Percentiles rank a stretch among this genome's conserved stretches.
Conservation (phyloP, 352 stramenopile genomes). For the Aphanomyces invadans region DNA sequence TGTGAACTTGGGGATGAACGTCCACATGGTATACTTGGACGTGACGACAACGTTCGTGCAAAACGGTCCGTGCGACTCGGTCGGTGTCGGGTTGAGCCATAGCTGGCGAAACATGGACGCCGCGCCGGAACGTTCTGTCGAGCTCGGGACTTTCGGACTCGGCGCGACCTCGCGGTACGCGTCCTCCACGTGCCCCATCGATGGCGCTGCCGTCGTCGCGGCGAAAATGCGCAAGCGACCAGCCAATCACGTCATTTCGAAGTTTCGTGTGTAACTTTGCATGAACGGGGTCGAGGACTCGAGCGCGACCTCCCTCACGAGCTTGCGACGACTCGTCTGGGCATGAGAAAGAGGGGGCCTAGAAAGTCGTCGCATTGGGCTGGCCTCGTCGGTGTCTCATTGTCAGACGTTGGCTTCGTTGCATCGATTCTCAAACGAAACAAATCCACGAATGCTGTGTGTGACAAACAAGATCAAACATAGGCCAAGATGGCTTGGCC, state of each 20-base stretch:
- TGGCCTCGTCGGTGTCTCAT: too few species aligned
- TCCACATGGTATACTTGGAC: conserved; percentile 85
- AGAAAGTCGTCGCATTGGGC: too few species aligned
- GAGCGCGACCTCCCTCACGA: neutral
- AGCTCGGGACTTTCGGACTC: neutral
- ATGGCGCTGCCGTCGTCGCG: too few species aligned
- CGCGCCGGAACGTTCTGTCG: neutral
- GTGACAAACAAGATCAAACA: neutral
- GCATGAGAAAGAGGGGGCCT: too few species aligned
- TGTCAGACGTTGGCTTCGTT: too few species aligned
- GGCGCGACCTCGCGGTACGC: neutral
- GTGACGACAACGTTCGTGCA: conserved; percentile 56
- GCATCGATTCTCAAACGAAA: too few species aligned
- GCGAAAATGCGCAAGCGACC: neutral
- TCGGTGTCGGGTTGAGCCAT: neutral
- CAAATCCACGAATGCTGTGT: too few species aligned
- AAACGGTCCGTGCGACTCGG: neutral
- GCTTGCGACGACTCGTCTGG: too few species aligned
- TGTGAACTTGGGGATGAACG: conserved; percentile 88
- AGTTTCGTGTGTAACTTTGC: neutral
- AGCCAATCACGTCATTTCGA: neutral
- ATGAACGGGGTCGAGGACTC: neutral
- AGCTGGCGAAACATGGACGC: conserved; percentile 17
- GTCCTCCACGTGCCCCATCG: neutral
- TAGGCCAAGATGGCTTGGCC: neutral